phyloP scores from a whole-genome alignment of 1,139 yeast species.

The Yamadazyma diddensiae region DNA sequence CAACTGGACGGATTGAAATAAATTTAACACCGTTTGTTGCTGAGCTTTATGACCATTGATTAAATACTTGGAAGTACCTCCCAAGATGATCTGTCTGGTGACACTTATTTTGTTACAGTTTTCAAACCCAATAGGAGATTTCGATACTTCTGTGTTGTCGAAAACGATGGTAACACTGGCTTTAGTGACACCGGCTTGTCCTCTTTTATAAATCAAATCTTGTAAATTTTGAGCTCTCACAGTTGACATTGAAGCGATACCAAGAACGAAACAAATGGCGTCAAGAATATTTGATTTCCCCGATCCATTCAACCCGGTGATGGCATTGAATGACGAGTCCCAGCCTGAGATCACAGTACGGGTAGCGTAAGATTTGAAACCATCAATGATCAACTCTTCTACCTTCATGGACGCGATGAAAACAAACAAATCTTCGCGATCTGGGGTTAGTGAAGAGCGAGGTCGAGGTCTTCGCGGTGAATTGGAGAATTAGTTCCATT shows the following conservation, averaged over 20 bases:
- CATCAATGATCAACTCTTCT: constrained; percentile 93
- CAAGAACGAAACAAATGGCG: constrained; percentile 97
- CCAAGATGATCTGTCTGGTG: constrained; percentile 86
- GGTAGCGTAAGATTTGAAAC: constrained; percentile 96
- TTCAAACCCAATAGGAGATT: constrained; percentile 87
- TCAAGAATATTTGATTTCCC: constrained; percentile 95
- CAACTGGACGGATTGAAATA: constrained; percentile 92
- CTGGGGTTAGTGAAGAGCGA: too few species aligned
- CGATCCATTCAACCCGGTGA: constrained; percentile 95
- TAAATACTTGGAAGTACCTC: constrained; percentile 88
- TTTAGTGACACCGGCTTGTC: constrained; percentile 97
- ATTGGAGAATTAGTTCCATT: too few species aligned
- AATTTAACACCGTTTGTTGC: constrained; percentile 84
- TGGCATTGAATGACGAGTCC: constrained; percentile 96
- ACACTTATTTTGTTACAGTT: constrained; percentile 79
- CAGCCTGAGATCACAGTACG: constrained; percentile 94
- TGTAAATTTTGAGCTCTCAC: constrained; percentile 92
- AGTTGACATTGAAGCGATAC: constrained; percentile 90
- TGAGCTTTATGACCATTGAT: constrained; percentile 97
- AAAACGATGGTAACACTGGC: constrained; percentile 96
- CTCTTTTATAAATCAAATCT: constrained; percentile 92
- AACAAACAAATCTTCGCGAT: too few species aligned
- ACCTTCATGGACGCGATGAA: too few species aligned
- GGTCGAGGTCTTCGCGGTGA: too few species aligned
- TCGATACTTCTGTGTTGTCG: constrained; percentile 72